A percentile compares a stretch with the other conserved stretches of the same genome.
phyloP scores from a whole-genome alignment of 768 basidiomycete genomes.

The Psilocybe tampanensis region DNA sequence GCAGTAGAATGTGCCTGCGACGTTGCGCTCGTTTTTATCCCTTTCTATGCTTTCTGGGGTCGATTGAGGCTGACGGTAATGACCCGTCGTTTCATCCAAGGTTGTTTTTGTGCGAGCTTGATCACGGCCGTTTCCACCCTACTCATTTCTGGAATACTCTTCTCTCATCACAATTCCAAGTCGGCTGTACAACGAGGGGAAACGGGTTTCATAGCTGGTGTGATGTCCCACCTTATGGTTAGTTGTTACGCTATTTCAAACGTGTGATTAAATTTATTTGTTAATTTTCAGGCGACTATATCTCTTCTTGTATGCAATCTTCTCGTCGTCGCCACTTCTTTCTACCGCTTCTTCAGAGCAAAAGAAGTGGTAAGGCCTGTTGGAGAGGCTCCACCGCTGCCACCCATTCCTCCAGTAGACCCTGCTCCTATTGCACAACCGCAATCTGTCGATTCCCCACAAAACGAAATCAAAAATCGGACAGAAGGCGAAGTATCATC shows the following conservation, averaged over 20 bases:
- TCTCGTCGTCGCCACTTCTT: conserved; percentile 17
- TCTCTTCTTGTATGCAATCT: conserved; percentile 21
- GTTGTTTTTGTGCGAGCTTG: conserved; percentile 20
- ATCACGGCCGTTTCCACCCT: conserved; percentile 7
- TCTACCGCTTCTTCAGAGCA: conserved; percentile 16
- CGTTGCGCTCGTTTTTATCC: conserved; percentile 13
- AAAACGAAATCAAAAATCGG: background rate
- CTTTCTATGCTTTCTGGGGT: conserved; percentile 19
- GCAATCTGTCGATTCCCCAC: background rate
- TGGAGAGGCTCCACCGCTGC: background rate
- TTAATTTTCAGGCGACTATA: conserved; percentile 7
- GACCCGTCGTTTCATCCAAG: conserved; percentile 17
- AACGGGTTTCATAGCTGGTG: conserved; percentile 9
- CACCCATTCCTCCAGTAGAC: background rate
- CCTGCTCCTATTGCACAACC: background rate
- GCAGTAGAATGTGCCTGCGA: conserved; percentile 21
- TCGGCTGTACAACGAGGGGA: background rate
- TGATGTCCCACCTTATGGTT: conserved; percentile 13
- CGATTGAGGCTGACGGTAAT: conserved; percentile 9
- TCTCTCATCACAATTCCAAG: conserved; percentile 2
- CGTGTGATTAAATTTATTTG: background rate
- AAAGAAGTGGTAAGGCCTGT: background rate
- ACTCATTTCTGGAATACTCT: background rate
- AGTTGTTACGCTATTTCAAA: background rate
- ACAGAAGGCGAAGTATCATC: background rate